Base-by-base conservation (phyloP, 164 flowering plant genomes). In the Nymphaea thermarum region DNA sequence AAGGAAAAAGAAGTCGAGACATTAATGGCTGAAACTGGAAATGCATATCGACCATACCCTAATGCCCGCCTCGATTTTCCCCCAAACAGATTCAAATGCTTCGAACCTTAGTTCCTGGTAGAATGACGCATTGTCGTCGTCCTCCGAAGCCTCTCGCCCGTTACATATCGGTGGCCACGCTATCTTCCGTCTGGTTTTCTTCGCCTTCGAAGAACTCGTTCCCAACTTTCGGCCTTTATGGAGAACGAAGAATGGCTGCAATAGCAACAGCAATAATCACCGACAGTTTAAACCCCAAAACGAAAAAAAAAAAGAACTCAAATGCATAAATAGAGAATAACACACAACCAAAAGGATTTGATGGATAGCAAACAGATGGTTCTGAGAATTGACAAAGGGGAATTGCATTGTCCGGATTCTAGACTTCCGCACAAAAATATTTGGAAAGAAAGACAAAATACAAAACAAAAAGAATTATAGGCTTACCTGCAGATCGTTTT, bases 201-300 rank as follows among this genome's bases (percentile, higher is more conserved):
- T 75, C 0, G 69, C 42, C 42, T 67, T 68, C 0, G 74, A 42
- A 51, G 75, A 63, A 43, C 74, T 82, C 17, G 71, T 74, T 10
- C 63, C 75, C 3, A 76, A 57, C 68, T 76, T 82, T 62, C 63
- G 74, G 3, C 84, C 89, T 77, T 79, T 87, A 79, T 88, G 97
- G n/a, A 94, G 89, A 67, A 91, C 80, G 68, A 81, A 87, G 75
- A 88, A 87, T 3, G 94, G 93, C 90, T 91, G 79, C 70, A 44
- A 45, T 5, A 45, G 5, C 11, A 45, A 10, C 53, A 10, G 53
- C 0, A 1, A 25, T 0, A 25, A 25, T 45, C 53, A 45, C 5
- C 53, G 53, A 45, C 53, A 45, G 5, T 45, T 5, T 5, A 5
- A 45, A 45, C 53, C 11, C 5, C 11, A 0, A 45, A 44, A 5